Base-by-base conservation (phyloP, 768 basidiomycete genomes). In the Amanita rubescens region DNA sequence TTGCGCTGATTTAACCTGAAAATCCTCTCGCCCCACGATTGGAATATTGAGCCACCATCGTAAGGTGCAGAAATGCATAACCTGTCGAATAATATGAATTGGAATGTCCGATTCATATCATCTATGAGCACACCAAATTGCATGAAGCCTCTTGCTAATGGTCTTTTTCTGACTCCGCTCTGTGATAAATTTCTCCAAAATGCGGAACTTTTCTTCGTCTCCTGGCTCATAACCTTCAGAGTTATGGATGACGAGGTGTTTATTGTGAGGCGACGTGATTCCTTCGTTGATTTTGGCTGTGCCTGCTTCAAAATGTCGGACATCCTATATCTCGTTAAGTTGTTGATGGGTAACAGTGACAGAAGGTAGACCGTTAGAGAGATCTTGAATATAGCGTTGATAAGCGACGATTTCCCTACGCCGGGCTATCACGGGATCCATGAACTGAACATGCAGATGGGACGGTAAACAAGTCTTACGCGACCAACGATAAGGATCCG, bases 161-260 rank as follows among this genome's bases (percentile, higher is more conserved):
- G 9, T 14, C 1, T 33, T 7, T 12, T 34, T 32, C 4, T 6
- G 27, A 33, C 8, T 32, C 12, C 32, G 47, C n/a, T 35, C 19
- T 7, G 14, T 7, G 14, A 48, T 48, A 20, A 48, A 48, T 8
- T 33, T 48, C 32, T 35, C n/a, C 32, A 48, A 14, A 5, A 48
- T 11, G 4, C 32, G n/a, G 34, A 48, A 32, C 20, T 33, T 48
- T 11, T 5, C 8, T 15, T 3, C 19, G 14, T 62, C 61, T 20
- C 67, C 67, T 12, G 65, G 45, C 37, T 67, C 68, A 52, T 65
- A 69, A 11, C 68, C 67, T 51, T 56, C 37, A 30, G 61, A 63
- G 41, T 69, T 67, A 49, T 69, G 67, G 5, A 69, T 35, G 3
- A 48, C 20, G 3, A 48, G 12, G n/a, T 20, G 30, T 17, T 48